Evolutionary conservation across 352 stramenopile species (phyloP).

Genomic region (Achlya hypogyna): DNA sequence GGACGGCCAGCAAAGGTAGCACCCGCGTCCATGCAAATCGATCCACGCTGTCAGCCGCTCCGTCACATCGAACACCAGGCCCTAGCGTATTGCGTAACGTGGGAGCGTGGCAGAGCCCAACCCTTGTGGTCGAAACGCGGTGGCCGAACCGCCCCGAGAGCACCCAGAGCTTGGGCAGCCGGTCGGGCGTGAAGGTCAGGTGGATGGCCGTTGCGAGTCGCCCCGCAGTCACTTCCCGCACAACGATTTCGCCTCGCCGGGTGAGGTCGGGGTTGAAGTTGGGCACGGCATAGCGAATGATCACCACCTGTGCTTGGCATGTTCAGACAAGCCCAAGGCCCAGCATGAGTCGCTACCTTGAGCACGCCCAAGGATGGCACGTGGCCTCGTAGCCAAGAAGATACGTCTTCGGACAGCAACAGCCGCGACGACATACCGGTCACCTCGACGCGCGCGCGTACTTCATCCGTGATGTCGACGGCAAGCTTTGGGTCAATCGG

Average conservation of each 20-base stretch:
- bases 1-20: not conserved
- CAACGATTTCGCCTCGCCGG: conserved; percentile 2
- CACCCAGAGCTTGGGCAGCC: conserved; percentile 16
- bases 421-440: not conserved
- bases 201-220: not conserved
- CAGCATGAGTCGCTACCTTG: not conserved
- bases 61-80: conserved; percentile 15
- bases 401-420: not conserved
- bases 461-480: not conserved
- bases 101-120: not conserved
- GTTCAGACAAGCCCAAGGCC: not conserved
- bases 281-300: conserved; percentile 12
- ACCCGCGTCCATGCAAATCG: conserved; percentile 4
- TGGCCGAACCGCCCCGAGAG: conserved; percentile 3
- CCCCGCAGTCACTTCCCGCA: not conserved
- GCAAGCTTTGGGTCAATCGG: not conserved
- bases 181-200: not conserved
- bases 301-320: conserved; percentile 1
- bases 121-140: not conserved
- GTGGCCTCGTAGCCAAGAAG: not conserved
- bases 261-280: conserved; percentile 19
- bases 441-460: not conserved
- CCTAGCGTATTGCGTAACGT: not conserved
- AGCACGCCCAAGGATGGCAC: not conserved
- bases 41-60: conserved; percentile 9